Base-by-base conservation (phyloP, 371 early-diverging fungal genomes). In the Mortierella polycephala region DNA sequence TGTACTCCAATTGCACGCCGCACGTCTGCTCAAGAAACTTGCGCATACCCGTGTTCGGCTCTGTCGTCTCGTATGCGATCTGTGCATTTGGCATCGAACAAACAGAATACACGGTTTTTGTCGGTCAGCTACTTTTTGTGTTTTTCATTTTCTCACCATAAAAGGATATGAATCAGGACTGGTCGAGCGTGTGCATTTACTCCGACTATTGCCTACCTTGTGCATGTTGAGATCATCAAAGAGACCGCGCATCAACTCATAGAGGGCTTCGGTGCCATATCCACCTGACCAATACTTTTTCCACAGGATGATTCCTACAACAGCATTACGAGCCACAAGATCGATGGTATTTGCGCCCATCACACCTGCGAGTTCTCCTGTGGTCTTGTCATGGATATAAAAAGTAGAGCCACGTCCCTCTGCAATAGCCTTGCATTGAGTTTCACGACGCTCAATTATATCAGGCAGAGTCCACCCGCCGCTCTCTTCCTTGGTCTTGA, bases 221-320 rank as follows among this genome's bases (percentile, higher is more conserved):
- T 79, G 80, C 80, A 79, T 52, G 7, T 79, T 72, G 46, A 58
- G 62, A 21, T 79, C 80, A 45, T 79, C 80, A 69, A 79, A 79
- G 55, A 79, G 67, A 11, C 55, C 66, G 8, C 73, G 73, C 80
- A 73, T 69, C 30, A 79, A 41, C 44, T 73, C 73, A 41, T 66
- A 79, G 13, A 73, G 47, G 4, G 80, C 73, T 45, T 79, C 80
- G 42, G 74, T 69, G 16, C 80, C 80, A 56, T 79, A 79, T 7
- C 80, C 80, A 12, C 73, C 73, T 1, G 64, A 66, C 73, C 73
- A 73, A n/a, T 69, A 79, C 63, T 79, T 79, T 52, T 79, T 73
- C 67, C 63, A 57, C 1, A 79, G 47, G 44, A 79, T 79, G 60
- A 79, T 79, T 12, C 80, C 80, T 1, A 79, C 80, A 20, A 44